Base-by-base conservation (phyloP, 257 asterid species). In the Solanum virginianum region DNA sequence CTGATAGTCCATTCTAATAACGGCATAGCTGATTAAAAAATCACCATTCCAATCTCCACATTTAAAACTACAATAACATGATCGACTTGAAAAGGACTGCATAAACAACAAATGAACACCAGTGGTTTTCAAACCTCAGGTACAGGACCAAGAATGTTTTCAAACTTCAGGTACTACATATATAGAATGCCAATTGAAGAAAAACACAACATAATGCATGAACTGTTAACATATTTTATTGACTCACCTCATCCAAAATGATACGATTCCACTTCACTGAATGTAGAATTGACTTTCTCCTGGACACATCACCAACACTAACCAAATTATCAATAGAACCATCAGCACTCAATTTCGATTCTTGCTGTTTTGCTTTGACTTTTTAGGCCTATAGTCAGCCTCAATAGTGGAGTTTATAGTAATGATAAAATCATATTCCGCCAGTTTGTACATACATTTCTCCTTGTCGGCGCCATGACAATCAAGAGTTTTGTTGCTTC, bases 201-300 rank as follows among this genome's bases (percentile, higher is more conserved):
- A 1, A 41, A n/a, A 1, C 41, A 41, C 54, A 70, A 18, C 55
- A 5, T 18, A 70, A 41, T 41, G 10, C 53, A 20, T 10, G 80
- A 7, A 18, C 80, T 18, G 32, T 41, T 8, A 70, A 18, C 20
- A 10, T 41, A 10, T n/a, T n/a, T n/a, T n/a, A n/a, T n/a, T 39
- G 80, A 70, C 80, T 89, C 69, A 94, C 98, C 94, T 96, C 98
- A 88, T 96, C 99, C 91, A 96, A 88, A 81, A 94, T 88, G 80
- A 96, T 84, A n/a, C 99, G 98, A 72, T 93, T 89, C 99, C 99
- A 96, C 53, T 85, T 87, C 88, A 93, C 90, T 24, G 92, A 92
- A 88, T 92, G 97, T 89, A 96, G 88, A 87, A 90, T 60, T 86
- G 98, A 92, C 87, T 85, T 90, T 45, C 86, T 89, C 57, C 70